A percentile compares a stretch with the other conserved stretches of the same genome.
These are phyloP conservation scores for Cochlearia excelsa DNA, from an alignment of 345 rosid species.

Conservation along the genomic window DNA sequence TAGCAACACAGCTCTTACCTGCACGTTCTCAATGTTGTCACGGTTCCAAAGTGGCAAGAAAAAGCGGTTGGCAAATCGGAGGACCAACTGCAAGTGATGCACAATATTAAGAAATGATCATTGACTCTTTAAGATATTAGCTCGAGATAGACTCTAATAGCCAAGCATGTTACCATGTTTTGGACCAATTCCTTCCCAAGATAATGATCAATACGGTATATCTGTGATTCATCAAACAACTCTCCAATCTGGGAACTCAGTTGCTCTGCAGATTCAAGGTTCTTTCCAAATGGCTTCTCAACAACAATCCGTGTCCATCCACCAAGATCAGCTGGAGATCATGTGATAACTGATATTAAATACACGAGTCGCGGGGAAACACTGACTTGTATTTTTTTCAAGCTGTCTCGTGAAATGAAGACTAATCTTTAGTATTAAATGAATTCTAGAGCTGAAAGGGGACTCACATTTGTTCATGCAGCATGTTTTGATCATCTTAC, in stretches of 20 bases:
- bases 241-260: slow-evolving; percentile 38
- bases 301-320: slow-evolving; percentile 99
- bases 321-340: slow-evolving; percentile 76
- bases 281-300: slow-evolving; percentile 96
- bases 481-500: slow-evolving; percentile 83
- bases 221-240: slow-evolving; percentile 35
- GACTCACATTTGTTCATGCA: slow-evolving; percentile 90
- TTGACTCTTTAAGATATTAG: background rate
- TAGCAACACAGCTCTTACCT: slow-evolving; percentile 47
- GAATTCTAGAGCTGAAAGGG: slow-evolving; percentile 14
- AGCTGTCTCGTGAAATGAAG: slow-evolving; percentile 1
- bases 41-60: slow-evolving; percentile 99
- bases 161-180: slow-evolving; percentile 44
- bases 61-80: slow-evolving; percentile 93
- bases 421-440: background rate
- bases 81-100: slow-evolving; percentile 56
- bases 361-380: background rate
- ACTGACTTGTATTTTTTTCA: slow-evolving; percentile 2
- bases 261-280: slow-evolving; percentile 53
- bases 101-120: background rate
- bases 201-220: slow-evolving; percentile 89
- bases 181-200: slow-evolving; percentile 97
- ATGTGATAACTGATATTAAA: background rate
- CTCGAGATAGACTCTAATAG: background rate
- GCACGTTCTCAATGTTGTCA: slow-evolving; percentile 92